Base-by-base conservation (phyloP, 345 rosid genomes). In the Eucalyptus decipiens region DNA sequence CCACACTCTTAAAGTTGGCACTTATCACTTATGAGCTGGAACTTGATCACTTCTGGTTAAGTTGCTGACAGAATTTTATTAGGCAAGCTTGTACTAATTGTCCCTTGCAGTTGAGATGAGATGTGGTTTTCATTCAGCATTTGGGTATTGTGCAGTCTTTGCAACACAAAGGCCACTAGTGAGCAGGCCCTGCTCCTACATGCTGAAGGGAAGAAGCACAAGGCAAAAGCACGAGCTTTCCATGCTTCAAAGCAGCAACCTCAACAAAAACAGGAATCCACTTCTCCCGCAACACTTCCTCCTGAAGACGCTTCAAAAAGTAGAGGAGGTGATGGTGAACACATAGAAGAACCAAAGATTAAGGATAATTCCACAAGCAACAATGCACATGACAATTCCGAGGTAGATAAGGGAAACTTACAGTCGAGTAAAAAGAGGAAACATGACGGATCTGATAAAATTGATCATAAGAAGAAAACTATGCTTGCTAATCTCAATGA, bases 191-290 rank as follows among this genome's bases (percentile, higher is more conserved):
- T 97, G 91, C 96, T 97, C 90, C 94, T 96, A 34, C 99, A 97
- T 93, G 99, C 99, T 12, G 98, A 97, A 49, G 99, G 99, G 86
- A 97, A 97, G 95, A 97, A 96, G 93, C 99, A 97, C 89, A 88
- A 94, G 91, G 95, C 92, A 45, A 97, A 96, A 92, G 98, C 96
- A 43, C 93, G 95, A 85, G 98, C 96, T 45, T 90, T 93, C 89
- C 97, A 95, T 93, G 94, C 96, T 67, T 91, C 93, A 60, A 94
- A 92, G 80, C 95, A 93, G 76, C 94, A 91, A 90, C 90, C 92
- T 90, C 92, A 92, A 54, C 93, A 89, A 88, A 90, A 87, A 9
- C 95, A 90, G 88, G 93, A 90, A 80, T 87, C 95, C 37, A 88
- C 87, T 67, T 90, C 89, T 28, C 94, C 92, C 76, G 24, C 89